Base-by-base conservation (phyloP, 2,329 filamentous ascomycete genomes). In the Ophiosphaerella narmari region DNA sequence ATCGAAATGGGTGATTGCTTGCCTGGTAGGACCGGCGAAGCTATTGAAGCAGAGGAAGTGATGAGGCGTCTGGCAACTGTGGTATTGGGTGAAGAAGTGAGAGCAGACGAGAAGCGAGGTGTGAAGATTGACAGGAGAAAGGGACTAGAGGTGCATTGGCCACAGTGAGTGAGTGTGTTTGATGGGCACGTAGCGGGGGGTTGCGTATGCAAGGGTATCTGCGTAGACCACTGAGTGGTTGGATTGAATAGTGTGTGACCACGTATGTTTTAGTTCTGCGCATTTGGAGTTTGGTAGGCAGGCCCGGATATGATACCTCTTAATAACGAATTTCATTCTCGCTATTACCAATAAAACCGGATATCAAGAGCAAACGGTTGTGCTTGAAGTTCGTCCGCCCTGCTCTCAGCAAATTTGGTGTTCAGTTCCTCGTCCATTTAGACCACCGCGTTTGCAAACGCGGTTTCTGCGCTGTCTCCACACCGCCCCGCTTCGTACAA, bases 51-150 rank as follows among this genome's bases (percentile, higher is more conserved):
- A 1, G 54, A 63, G 31, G 59, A 63, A 21, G 67, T 74, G 9
- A 52, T 71, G 53, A 61, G 49, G 50, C 52, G 70, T 21, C 48
- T 74, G 32, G 67, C 68, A 21, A 71, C 61, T 12, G 56, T 75
- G 4, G 55, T 74, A 16, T 52, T 71, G 46, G 70, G 72, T 2
- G 70, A 70, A 46, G 51, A 52, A 24, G 51, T 73, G 3, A 54
- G 71, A 45, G 63, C 52, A 33, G 72, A 74, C 59, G 71, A 74
- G 57, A 66, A 59, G 54, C 61, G 45, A 46, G 72, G 72, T 0
- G 50, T 46, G 13, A 47, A 42, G 35, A 59, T 71, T 46, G 54
- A 50, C 42, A 54, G 50, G 35, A 59, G 47, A 32, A 48, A 47
- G 31, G 52, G 50, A 12, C 40, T 67, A 47, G 48, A 34, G 18